These are phyloP conservation scores for Kernera saxatilis DNA, from an alignment of 345 rosid genomes.

Conservation along the genomic window DNA sequence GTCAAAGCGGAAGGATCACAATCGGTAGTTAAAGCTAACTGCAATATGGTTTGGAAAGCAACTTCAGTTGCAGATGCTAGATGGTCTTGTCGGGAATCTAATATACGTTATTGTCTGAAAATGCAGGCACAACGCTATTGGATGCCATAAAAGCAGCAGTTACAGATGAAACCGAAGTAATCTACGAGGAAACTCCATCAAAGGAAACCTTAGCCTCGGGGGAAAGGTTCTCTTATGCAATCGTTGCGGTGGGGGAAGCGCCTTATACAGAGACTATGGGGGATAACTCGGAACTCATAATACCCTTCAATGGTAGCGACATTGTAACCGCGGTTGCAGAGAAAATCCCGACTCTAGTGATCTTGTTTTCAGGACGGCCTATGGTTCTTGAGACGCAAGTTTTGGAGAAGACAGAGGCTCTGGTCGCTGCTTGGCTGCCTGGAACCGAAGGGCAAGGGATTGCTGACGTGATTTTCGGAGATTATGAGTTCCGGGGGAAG, in stretches of 20 bases:
- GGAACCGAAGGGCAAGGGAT: constrained; percentile 78
- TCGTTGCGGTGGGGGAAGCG: constrained; percentile 73
- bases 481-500: constrained; percentile 49
- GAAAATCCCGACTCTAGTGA: constrained; percentile 52
- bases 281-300: constrained; percentile 47
- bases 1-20: constrained; percentile 66
- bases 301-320: constrained; percentile 59
- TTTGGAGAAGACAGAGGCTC: constrained; percentile 51
- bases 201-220: constrained; percentile 39
- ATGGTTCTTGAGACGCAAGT: constrained; percentile 51
- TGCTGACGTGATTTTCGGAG: constrained; percentile 66
- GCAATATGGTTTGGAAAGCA: constrained; percentile 28
- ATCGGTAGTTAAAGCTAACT: constrained; percentile 44
- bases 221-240: constrained; percentile 49
- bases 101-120: background rate
- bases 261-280: constrained; percentile 71
- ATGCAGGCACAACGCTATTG: constrained; percentile 70
- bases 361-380: constrained; percentile 77
- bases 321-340: constrained; percentile 48
- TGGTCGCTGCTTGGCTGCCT: constrained; percentile 87
- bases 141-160: constrained; percentile 59
- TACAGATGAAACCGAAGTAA: constrained; percentile 58
- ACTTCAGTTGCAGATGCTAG: background rate
- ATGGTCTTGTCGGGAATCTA: background rate
- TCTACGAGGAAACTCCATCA: constrained; percentile 53